Evolutionary conservation across 176 grass and related monocot species (phyloP), one percentile per base, ranked within the genome.

Genomic region (Oryza glaberrima): DNA sequence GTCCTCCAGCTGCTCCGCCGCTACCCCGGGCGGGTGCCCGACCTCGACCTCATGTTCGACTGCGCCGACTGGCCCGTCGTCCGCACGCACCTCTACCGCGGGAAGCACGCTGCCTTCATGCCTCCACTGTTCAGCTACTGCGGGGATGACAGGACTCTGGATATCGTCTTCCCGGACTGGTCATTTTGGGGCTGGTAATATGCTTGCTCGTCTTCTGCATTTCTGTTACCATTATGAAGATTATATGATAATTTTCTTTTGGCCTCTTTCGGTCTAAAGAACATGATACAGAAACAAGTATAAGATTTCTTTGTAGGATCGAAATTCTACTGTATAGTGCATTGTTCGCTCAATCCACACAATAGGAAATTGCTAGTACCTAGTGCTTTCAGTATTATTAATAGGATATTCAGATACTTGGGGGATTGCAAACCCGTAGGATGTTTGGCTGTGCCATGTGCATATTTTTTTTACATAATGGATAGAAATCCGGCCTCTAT

Each of bases 141-240:
- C 23, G 88, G 87, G 23, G 86, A 92, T 86, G 83, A 99, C 11
- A 83, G 49, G 20, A 89, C 96, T 2, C 75, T 91, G 15, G 90
- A 99, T 48, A 99, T 96, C 12, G 88, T 84, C 41, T 99, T 99
- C 79, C 96, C 93, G 4, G 93, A 99, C 70, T 99, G 96, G 96
- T 94, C 96, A 13, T 99, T 96, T 48, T 99, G 93, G 96, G 96
- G 96, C 75, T 96, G 93, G 93, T 99, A 96, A 98, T 88, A 56
- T 85, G 47, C 16, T 45, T 40, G 1, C 58, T 49, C 41, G 0
- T 17, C 22, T 60, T 85, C 41, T 58, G 68, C 70, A 83, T 73
- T 70, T 38, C 73, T 8, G 7, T 69, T 49, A 48, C 0, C 67
- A 3, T 73, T 16, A 7, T 12, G 4, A 13, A 61, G 4, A 66